Conservation (phyloP, 441 rosid species). For the Mallotus japonicus region DNA sequence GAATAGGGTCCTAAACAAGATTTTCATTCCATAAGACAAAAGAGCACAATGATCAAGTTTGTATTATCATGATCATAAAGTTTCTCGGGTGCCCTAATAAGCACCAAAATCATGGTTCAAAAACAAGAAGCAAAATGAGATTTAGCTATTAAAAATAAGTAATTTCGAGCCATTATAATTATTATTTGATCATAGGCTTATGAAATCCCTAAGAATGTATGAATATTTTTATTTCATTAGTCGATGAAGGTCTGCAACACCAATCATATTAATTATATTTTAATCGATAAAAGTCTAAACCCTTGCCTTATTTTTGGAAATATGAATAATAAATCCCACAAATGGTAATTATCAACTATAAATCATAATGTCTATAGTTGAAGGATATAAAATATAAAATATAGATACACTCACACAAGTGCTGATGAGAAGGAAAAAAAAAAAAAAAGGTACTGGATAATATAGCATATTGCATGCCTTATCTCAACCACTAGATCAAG, state of each 20-base stretch:
- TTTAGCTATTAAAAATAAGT: not conserved
- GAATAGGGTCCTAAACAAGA: constrained; percentile 13
- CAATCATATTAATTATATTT: not conserved
- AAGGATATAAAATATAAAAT: not conserved
- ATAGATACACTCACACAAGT: not conserved
- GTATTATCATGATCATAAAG: not conserved
- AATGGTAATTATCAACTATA: not conserved
- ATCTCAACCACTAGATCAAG: constrained; percentile 22
- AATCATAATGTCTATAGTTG: constrained; percentile 6
- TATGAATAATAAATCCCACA: not conserved
- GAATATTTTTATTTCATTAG: not conserved
- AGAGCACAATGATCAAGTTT: constrained; percentile 6
- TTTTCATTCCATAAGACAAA: not conserved
- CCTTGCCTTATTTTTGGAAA: not conserved
- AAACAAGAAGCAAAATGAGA: not conserved
- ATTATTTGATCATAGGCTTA: too few species aligned
- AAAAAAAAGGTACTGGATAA: not conserved
- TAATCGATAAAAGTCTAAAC: not conserved
- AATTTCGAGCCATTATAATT: not conserved
- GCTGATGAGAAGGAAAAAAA: not conserved
- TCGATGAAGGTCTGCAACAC: not conserved
- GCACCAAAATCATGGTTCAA: not conserved
- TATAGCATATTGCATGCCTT: not conserved
- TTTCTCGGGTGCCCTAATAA: not conserved
- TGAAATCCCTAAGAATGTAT: not conserved